Percentiles rank a stretch among this genome's conserved stretches.
These are phyloP conservation scores for Aristolochia contorta DNA, from an alignment of 164 flowering plant genomes.

Conservation along the genomic window DNA sequence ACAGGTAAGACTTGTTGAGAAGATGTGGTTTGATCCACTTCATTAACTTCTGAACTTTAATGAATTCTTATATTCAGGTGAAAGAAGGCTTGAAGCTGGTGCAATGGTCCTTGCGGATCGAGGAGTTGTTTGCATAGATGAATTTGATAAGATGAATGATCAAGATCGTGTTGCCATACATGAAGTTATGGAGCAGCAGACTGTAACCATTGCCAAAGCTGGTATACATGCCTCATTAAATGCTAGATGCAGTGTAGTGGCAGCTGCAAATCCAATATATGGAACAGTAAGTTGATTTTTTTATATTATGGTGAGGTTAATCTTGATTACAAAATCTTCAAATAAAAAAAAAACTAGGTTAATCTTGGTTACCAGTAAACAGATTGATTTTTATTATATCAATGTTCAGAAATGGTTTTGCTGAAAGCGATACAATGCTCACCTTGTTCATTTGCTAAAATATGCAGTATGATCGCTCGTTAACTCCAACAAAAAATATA, in stretches of 20 bases:
- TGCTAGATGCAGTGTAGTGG: conserved; percentile 99
- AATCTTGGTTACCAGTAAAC: neutral
- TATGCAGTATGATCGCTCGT: conserved; percentile 90
- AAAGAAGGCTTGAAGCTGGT: conserved; percentile 97
- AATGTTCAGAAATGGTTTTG: neutral
- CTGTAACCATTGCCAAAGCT: conserved; percentile 99
- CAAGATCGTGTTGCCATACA: conserved; percentile 98
- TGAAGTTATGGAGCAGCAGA: conserved; percentile 99
- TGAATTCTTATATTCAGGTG: conserved; percentile 41
- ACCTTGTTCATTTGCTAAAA: neutral
- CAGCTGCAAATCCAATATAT: conserved; percentile 99
- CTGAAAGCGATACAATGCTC: neutral
- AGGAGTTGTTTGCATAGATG: conserved; percentile 98
- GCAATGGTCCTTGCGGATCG: conserved; percentile 99
- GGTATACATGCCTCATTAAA: conserved; percentile 98
- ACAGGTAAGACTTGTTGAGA: conserved; percentile 42
- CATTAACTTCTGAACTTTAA: neutral
- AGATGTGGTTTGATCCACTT: neutral
- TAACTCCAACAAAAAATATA: conserved; percentile 97
- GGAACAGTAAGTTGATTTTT: conserved; percentile 68
- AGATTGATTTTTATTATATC: neutral
- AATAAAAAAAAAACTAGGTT: no score
- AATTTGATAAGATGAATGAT: conserved; percentile 99
- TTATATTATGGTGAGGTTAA: neutral
- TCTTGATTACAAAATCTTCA: neutral